Evolutionary conservation across 2,329 filamentous ascomycete genomes (phyloP), one percentile per base, ranked within the genome.

Genomic region (Penicillium sp.): DNA sequence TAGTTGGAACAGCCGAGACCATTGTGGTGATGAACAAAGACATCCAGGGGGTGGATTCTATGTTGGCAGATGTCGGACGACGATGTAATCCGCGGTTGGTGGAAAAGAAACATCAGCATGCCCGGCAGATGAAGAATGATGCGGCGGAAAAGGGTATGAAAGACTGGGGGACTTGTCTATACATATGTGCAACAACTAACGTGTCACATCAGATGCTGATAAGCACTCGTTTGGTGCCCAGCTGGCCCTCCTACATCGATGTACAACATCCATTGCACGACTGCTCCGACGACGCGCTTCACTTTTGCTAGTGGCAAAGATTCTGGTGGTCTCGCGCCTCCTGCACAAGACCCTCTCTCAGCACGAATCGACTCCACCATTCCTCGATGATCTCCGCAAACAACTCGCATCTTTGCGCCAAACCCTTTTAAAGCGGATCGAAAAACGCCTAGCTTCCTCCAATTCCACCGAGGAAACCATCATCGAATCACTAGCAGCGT

Each of bases 1-100:
- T 97, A 7, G 84, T 97, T 21, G 90, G 90, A 46, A 97, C 93
- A 0, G 93, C 93, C 48, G 92, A 97, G 74, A 87, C 87, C n/a
- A 97, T 97, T 60, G 88, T 97, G 48, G 83, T 86, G 54, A 96
- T 97, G 90, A 88, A 90, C 60, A 75, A 74, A 32, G 86, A 93
- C 67, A 93, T 94, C 75, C 83, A 87, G 54, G 76, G 79, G 10
- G 87, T 91, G 13, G 91, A 96, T 71, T 76, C 79, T 4, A 83
- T 86, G 30, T 80, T 97, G 45, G 82, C 82, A 13, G 80, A 80
- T 52, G 87, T 96, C 75, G 90, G 90, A 39, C 83, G 83, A 34
- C 83, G 84, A 50, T 97, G 93, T 72, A 91, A 92, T 45, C 83
- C 90, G 30, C 77, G 81, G 46, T 79, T 86, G 21, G 78, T 96